Evolutionary conservation across 306 rosid genomes (phyloP).

Genomic region (Castanea mollissima): DNA sequence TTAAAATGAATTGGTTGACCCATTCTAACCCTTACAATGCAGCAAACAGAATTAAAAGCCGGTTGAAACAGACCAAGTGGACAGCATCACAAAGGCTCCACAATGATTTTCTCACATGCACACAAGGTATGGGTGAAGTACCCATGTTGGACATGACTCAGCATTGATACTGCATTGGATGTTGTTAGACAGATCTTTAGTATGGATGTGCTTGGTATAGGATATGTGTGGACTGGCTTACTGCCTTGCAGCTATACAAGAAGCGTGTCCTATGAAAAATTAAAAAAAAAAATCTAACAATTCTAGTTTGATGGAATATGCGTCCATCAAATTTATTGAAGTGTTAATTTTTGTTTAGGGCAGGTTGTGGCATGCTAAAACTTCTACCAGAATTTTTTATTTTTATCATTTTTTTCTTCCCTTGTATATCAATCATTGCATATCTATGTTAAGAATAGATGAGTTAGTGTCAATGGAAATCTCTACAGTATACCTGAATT

Average conservation of each 20-base stretch:
- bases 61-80: no score
- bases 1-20: background rate
- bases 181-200: no score
- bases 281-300: background rate
- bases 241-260: background rate
- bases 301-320: background rate
- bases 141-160: no score
- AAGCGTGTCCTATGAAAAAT: background rate
- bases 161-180: no score
- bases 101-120: no score
- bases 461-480: background rate
- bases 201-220: no score
- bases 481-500: background rate
- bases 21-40: background rate
- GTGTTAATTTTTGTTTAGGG: background rate
- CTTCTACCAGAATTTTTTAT: background rate
- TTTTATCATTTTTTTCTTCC: background rate
- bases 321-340: background rate
- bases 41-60: no score
- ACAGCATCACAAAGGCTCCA: no score
- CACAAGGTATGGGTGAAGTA: no score
- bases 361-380: background rate
- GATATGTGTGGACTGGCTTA: background rate
- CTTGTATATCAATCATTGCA: background rate
- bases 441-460: background rate